These are phyloP conservation scores for Trichosporon faecale DNA, from an alignment of 1,284 basidiomycete genomes.

Conservation along the genomic window DNA sequence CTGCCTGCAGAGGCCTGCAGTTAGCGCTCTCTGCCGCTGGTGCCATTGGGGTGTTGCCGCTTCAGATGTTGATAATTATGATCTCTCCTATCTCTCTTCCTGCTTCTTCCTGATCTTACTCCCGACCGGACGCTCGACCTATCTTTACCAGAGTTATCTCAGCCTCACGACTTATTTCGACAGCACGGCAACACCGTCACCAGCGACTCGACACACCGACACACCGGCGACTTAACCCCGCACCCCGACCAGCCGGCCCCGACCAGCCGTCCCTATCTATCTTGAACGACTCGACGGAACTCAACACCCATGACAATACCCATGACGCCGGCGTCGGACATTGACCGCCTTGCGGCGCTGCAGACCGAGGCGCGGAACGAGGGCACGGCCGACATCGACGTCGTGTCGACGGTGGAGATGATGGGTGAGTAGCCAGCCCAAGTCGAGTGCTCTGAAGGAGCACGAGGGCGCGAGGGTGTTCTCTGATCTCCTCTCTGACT, in stretches of 20 bases:
- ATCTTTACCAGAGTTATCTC: no score
- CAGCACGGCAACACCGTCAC: no score
- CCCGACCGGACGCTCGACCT: no score
- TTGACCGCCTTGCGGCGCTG: constrained; percentile 17
- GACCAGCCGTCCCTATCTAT: not conserved
- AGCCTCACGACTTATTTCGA: no score
- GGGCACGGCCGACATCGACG: constrained; percentile 24
- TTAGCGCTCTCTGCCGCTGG: not conserved
- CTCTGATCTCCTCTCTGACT: no score
- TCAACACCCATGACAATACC: not conserved
- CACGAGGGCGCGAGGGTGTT: not conserved
- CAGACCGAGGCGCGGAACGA: constrained; percentile 28
- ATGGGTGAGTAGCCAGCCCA: constrained; percentile 17
- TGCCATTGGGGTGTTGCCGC: no score
- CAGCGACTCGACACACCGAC: no score
- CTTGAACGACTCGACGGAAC: no score
- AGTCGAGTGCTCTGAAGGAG: not conserved
- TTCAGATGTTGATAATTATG: not conserved
- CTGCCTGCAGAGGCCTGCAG: no score
- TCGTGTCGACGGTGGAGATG: constrained; percentile 28
- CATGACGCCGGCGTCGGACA: constrained; percentile 11
- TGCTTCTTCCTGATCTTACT: no score
- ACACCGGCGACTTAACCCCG: not conserved
- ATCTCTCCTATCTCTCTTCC: not conserved
- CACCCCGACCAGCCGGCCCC: not conserved